These are phyloP conservation scores for Aspergillus terreus DNA, from an alignment of 2,329 filamentous ascomycete genomes.

Conservation along the genomic window DNA sequence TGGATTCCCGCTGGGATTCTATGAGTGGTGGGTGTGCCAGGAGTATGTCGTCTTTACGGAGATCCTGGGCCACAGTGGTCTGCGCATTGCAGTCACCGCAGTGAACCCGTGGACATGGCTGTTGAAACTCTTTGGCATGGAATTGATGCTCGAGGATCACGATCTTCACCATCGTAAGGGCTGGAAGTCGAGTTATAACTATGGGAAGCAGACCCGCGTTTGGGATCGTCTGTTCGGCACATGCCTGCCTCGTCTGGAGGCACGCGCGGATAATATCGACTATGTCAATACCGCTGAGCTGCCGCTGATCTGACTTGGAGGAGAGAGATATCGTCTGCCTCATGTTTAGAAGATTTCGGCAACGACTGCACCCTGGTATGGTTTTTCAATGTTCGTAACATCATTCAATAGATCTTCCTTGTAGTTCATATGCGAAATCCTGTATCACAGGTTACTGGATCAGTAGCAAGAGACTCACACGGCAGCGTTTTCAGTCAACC, in stretches of 20 bases:
- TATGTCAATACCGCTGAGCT: slow-evolving; percentile 23
- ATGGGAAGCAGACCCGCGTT: slow-evolving; percentile 39
- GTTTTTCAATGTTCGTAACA: too few relatives aligned
- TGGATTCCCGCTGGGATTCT: slow-evolving; percentile 45
- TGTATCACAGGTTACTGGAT: too few relatives aligned
- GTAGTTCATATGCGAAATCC: too few relatives aligned
- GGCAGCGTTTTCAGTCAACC: too few relatives aligned
- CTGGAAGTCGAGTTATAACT: slow-evolving; percentile 37
- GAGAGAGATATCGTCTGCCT: too few relatives aligned
- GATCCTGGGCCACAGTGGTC: slow-evolving; percentile 19
- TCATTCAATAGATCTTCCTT: too few relatives aligned
- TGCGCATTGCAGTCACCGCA: slow-evolving; percentile 32
- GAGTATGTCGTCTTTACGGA: slow-evolving; percentile 40
- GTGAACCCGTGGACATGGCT: slow-evolving; percentile 35
- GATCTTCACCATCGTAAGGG: slow-evolving; percentile 40
- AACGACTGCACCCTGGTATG: too few relatives aligned
- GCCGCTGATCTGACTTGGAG: slow-evolving; percentile 22
- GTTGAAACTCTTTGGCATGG: slow-evolving; percentile 29
- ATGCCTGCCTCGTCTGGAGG: slow-evolving; percentile 36
- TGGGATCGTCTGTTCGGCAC: slow-evolving; percentile 38
- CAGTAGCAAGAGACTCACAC: too few relatives aligned
- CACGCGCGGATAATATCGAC: slow-evolving; percentile 27
- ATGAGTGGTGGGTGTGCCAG: slow-evolving; percentile 48
- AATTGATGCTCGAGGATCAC: slow-evolving; percentile 44
- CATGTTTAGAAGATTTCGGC: too few relatives aligned